Base-by-base conservation (phyloP, 2,329 filamentous ascomycete genomes). In the Aurifilum marmelostoma region DNA sequence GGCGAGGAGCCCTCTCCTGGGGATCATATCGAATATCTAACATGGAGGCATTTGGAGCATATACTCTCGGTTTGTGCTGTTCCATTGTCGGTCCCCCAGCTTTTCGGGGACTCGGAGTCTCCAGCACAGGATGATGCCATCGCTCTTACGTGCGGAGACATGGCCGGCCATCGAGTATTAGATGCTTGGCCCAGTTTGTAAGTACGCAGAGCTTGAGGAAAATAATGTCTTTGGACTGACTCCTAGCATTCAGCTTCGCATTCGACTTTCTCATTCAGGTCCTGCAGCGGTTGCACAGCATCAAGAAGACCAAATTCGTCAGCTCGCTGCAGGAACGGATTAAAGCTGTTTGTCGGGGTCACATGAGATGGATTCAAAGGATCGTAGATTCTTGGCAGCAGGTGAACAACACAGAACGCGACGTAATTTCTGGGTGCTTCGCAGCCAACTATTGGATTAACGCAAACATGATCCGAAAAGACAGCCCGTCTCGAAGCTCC, bases 61-160 rank as follows among this genome's bases (percentile, higher is more conserved):
- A 69, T 69, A n/a, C 67, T 69, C 7, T 69, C 67, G 1, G 67
- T 60, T 0, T 69, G 67, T 18, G 43, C 32, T 1, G 5, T 69
- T 21, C 67, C 67, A 47, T 47, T 69, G 11, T 60, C 16, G 7
- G 18, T 7, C 1, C 62, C 62, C 11, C 6, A 1, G 21, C 29
- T 39, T 47, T 14, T 27, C 21, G n/a, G 34, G 2, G 34, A 18
- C 8, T 1, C 21, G 18, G 9, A 58, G 21, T 2, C 54, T 27
- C 39, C 8, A 47, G 27, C 6, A 58, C 12, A 27, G 14, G 43
- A 63, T 11, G 3, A 27, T 29, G 43, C 43, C 29, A 34, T 63
- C 18, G 62, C 43, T 32, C 43, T 73, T 2, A 73, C 61, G 16
- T 73, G 71, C 32, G 72, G 72, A 18, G 69, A 72, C 18, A 59